phyloP scores from a whole-genome alignment of 768 basidiomycete genomes.

The Clathrus columnatus region DNA sequence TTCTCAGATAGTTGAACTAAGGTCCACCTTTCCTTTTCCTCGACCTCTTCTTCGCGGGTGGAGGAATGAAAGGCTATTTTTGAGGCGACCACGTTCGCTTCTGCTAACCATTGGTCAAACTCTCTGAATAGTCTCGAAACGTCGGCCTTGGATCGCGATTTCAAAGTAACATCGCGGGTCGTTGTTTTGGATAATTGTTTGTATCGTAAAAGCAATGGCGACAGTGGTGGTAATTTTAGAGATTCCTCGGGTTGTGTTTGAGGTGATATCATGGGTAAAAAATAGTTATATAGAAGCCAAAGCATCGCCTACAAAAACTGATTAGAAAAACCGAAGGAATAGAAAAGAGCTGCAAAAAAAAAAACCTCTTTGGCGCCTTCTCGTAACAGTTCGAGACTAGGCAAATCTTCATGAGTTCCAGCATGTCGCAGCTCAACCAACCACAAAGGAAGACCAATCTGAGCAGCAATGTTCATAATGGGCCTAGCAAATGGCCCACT shows the following conservation, averaged over 20 bases:
- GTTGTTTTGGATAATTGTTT: conserved; percentile 57
- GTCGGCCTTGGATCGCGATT: conserved; percentile 39
- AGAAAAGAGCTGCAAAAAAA: not conserved
- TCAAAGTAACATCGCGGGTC: conserved; percentile 56
- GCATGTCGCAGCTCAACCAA: conserved; percentile 91
- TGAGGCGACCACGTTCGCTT: conserved; percentile 53
- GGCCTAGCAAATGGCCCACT: conserved; percentile 82
- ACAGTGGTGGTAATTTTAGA: conserved; percentile 43
- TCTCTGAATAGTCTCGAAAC: conserved; percentile 45
- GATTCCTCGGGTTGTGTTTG: conserved; percentile 25
- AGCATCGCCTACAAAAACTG: conserved; percentile 48
- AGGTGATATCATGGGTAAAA: conserved; percentile 49
- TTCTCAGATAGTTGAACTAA: conserved; percentile 58
- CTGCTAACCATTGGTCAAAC: conserved; percentile 71
- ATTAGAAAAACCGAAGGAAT: conserved; percentile 9
- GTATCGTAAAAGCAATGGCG: conserved; percentile 65
- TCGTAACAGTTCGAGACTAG: conserved; percentile 69
- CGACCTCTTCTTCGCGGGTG: conserved; percentile 27
- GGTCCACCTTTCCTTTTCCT: conserved; percentile 56
- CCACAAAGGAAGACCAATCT: conserved; percentile 80
- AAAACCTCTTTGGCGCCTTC: conserved; percentile 66
- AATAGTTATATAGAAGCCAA: conserved; percentile 83
- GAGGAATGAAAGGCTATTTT: conserved; percentile 17
- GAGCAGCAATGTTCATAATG: conserved; percentile 79
- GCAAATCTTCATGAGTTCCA: conserved; percentile 92